A percentile compares a stretch with the other conserved stretches of the same genome.
Evolutionary conservation across 441 rosid genomes (phyloP).

Genomic region (Populus hybrid): DNA sequence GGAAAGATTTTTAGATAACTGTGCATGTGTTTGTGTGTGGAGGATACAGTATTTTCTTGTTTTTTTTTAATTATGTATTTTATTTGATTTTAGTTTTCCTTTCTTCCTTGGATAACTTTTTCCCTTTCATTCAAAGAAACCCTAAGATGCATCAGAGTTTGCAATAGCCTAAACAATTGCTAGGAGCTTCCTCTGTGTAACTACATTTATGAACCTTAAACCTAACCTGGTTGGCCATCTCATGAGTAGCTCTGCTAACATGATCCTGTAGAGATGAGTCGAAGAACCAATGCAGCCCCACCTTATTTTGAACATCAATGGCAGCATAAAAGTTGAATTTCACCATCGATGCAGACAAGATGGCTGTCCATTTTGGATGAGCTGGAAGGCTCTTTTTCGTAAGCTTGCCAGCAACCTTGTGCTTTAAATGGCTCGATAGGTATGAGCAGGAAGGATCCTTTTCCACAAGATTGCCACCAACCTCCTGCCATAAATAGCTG

Average conservation of each 20-base stretch:
- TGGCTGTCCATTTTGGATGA: not conserved
- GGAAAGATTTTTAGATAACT: not conserved
- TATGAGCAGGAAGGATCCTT: not conserved
- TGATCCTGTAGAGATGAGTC: no score
- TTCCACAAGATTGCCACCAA: not conserved
- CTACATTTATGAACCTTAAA: no score
- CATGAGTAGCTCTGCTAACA: no score
- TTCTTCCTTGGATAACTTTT: not conserved
- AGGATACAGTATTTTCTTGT: not conserved
- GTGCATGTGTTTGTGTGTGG: not conserved
- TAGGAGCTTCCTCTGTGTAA: no score
- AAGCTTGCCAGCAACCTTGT: not conserved
- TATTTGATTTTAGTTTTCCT: no score
- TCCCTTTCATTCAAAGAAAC: not conserved
- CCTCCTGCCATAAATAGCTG: not conserved
- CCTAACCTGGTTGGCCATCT: no score
- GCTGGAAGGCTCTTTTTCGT: not conserved
- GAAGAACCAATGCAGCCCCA: no score
- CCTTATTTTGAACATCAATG: not conserved
- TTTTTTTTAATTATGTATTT: no score
- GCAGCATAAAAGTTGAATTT: not conserved
- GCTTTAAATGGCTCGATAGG: not conserved
- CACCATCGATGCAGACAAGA: not conserved
- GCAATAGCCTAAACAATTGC: no score
- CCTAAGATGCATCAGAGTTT: not conserved